phyloP scores from a whole-genome alignment of 73 alveolate genomes.

The Paramecium tetraurelia region DNA sequence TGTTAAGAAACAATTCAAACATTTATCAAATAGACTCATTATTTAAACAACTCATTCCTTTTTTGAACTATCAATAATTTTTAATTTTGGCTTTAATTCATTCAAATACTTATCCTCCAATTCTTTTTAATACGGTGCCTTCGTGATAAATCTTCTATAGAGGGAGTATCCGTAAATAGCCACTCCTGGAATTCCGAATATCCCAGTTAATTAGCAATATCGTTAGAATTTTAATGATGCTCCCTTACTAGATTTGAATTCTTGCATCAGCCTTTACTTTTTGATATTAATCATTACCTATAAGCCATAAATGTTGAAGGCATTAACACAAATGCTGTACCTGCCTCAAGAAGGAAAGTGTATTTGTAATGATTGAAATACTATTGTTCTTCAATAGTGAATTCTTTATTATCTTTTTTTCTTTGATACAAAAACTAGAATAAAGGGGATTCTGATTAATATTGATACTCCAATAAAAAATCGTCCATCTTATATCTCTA shows the following conservation, averaged over 20 bases:
- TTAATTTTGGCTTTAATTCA: slow-evolving; percentile 4
- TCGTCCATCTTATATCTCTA: neutral
- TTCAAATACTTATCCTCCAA: neutral
- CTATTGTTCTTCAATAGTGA: neutral
- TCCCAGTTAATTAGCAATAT: neutral
- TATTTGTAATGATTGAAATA: neutral
- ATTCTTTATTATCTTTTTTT: neutral
- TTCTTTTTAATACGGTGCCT: neutral
- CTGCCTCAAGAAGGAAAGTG: neutral
- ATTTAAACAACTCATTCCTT: neutral
- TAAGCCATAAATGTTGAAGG: slow-evolving; percentile 38
- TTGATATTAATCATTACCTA: neutral
- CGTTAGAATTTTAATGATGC: neutral
- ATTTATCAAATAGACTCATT: neutral
- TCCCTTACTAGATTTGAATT: neutral
- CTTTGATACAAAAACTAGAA: neutral
- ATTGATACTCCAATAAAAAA: neutral
- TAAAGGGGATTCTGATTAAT: slow-evolving; percentile 1
- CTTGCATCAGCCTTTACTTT: neutral
- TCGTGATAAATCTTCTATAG: neutral
- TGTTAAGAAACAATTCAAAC: neutral
- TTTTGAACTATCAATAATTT: slow-evolving; percentile 19
- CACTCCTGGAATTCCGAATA: neutral
- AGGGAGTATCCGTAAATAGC: neutral
- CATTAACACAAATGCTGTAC: neutral